Percentiles rank a stretch among this genome's conserved stretches.
Conservation (phyloP, 257 asterid genomes). For the Solanum stenotomum region DNA sequence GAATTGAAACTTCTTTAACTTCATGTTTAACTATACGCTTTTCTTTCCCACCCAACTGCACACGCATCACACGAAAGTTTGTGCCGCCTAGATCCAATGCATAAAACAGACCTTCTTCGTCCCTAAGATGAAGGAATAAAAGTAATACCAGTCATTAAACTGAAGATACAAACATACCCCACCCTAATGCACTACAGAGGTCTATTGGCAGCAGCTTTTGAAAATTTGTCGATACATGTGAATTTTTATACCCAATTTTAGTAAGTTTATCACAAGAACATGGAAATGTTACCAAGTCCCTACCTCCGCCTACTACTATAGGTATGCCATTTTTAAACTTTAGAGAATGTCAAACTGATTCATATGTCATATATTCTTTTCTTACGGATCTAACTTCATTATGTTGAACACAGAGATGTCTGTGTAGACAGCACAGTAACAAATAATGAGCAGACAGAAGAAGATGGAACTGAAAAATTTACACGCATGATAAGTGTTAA, state of each 20-base stretch:
- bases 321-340: too few species aligned
- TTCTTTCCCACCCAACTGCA: constrained; percentile 63
- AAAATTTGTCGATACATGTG: neutral
- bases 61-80: constrained; percentile 83
- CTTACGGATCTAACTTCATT: too few species aligned
- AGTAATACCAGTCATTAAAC: neutral
- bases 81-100: constrained; percentile 97
- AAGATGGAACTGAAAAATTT: too few species aligned
- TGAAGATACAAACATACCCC: neutral
- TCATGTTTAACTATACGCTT: constrained; percentile 39
- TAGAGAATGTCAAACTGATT: too few species aligned
- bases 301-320: neutral
- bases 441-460: too few species aligned
- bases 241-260: too few species aligned
- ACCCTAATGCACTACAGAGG: neutral
- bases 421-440: too few species aligned
- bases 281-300: neutral
- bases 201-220: neutral
- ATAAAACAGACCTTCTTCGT: constrained; percentile 72
- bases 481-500: too few species aligned
- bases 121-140: constrained; percentile 29
- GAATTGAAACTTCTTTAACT: constrained; percentile 64
- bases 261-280: neutral
- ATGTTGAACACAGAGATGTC: too few species aligned
- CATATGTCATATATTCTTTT: too few species aligned